Evolutionary conservation across 129 eudicot genomes (phyloP), one percentile per base, ranked within the genome.

Genomic region (Dittrichia graveolens): DNA sequence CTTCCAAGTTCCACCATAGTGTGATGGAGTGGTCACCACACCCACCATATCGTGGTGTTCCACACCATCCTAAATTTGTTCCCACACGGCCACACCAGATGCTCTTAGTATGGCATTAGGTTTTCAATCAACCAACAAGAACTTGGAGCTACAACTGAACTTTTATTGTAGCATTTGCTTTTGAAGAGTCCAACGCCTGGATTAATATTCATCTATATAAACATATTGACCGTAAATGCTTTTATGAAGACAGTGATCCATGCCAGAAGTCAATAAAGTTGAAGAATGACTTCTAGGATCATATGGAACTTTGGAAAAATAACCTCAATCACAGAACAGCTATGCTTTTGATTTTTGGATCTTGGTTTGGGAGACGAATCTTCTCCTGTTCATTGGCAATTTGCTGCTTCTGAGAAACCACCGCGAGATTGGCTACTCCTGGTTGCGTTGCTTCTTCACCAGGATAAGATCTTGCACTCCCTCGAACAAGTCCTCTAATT

Each of bases 381-480:
- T 73, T 71, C 34, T 80, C 87, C 50, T 79, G 72, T 49, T 68
- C 86, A 42, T 50, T 58, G 2, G 72, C 50, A 35, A 52, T 73
- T 40, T 83, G 81, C 65, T 79, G 85, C 69, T 69, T 82, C 67
- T 67, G 83, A n/a, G 81, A 42, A 41, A 60, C 66, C 50, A 64
- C 50, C 37, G 16, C 54, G 7, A 77, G 35, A 39, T 40, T 55
- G 5, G 18, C 9, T 24, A 54, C 65, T 64, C 57, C 78, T 5
- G 61, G 38, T 47, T 80, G 78, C 4, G 42, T 49, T 69, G 72
- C 75, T 45, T 75, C 75, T 75, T 57, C 71, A 40, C 84, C 69
- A 45, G 99, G 97, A 72, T 83, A 81, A 13, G 96, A 88, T 74
- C 99, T 81, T 47, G 96, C 99, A 81, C 99, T 95, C 11, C 83